Conservation (phyloP, 192 early-diverging fungal genomes). For the Coemansia sp. region DNA sequence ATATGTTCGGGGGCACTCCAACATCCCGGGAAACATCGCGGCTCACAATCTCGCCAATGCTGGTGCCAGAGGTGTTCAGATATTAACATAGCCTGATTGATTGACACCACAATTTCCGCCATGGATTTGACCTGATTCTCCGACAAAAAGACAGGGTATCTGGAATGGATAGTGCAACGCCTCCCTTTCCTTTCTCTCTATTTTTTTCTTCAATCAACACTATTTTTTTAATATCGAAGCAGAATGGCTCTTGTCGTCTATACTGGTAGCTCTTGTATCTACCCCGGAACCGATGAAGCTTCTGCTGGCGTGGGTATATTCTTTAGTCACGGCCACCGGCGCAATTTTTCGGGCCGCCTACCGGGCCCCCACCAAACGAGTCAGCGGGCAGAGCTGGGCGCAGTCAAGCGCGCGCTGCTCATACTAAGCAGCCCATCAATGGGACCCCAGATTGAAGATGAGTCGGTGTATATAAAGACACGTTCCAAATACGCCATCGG, state of each 20-base stretch:
- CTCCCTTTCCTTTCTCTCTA: neutral
- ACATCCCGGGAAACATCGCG: neutral
- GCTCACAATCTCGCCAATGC: neutral
- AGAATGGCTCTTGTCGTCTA: neutral
- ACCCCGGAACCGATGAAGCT: neutral
- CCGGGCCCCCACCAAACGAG: neutral
- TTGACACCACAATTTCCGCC: neutral
- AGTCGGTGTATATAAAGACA: neutral
- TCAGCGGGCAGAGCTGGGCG: neutral
- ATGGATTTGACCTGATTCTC: neutral
- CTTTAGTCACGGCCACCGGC: neutral
- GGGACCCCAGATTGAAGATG: neutral
- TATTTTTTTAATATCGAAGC: neutral
- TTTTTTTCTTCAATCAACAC: neutral
- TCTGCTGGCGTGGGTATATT: neutral
- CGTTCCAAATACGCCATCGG: neutral
- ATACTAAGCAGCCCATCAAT: neutral
- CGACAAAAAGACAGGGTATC: neutral
- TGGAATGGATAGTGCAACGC: neutral
- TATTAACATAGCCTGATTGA: neutral
- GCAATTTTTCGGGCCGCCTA: neutral
- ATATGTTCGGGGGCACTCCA: neutral
- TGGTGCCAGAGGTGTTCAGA: neutral
- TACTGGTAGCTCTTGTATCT: neutral
- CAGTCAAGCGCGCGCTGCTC: neutral